Evolutionary conservation across 1,139 yeast species (phyloP), one percentile per base, ranked within the genome.

Genomic region (Ashbya aceris): DNA sequence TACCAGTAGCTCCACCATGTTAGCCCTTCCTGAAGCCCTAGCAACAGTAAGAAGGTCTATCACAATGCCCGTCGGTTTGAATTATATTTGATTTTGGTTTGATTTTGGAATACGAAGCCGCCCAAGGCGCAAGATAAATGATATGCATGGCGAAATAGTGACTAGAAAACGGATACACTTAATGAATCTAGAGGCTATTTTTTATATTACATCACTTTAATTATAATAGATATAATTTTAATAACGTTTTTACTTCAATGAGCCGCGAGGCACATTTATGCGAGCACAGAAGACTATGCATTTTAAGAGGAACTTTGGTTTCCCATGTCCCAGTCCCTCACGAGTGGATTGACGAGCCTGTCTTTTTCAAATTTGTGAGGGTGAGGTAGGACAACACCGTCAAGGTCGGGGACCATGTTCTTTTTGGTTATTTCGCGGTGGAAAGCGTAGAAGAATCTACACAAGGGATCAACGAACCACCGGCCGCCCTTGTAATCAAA

Each of bases 401-500:
- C 39, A 6, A 50, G 35, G 31, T 44, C 43, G 10, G 58, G 48
- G 23, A 40, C 45, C 27, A 53, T 34, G 23, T 45, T 50, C 31
- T 53, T 50, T 13, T 34, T 27, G 2, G 47, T 49, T 13, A 57
- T 46, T 10, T 57, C 48, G 4, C 49, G 46, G 43, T 67, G 61
- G 42, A 60, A 62, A 7, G 52, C 53, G 8, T 48, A 51, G 33
- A 70, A 45, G 20, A 68, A 55, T 41, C 53, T 56, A 28, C 68
- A 53, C 27, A 69, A 40, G 20, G 74, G 74, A n/a, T 65, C 63
- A 3, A 66, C 58, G 44, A 69, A 69, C 86, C 86, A 80, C 49
- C 85, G 66, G 10, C 60, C 61, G 29, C 76, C 73, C 38, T 64
- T 61, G 48, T 62, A 55, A 38, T 67, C 68, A 49, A 74, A 74